These are phyloP conservation scores for Ballota nigra DNA, from an alignment of 257 asterid species.

Conservation along the genomic window DNA sequence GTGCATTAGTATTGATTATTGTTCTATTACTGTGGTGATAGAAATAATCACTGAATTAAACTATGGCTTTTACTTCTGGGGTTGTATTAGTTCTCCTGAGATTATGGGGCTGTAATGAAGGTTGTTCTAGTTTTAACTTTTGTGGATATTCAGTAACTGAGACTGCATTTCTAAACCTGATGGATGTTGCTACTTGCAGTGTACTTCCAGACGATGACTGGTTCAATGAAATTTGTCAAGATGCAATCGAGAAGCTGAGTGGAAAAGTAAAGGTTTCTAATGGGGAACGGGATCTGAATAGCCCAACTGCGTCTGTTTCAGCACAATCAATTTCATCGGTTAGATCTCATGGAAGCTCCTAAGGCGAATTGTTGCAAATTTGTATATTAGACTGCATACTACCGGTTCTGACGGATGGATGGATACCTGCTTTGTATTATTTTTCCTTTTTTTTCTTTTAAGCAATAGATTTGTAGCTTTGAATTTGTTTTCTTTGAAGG, in stretches of 20 bases:
- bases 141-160: neutral
- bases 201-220: conserved; percentile 93
- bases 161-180: conserved; percentile 5
- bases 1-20: neutral
- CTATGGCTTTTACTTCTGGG: neutral
- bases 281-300: conserved; percentile 85
- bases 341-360: conserved; percentile 92
- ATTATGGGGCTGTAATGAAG: neutral
- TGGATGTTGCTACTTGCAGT: conserved; percentile 40
- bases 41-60: neutral
- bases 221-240: conserved; percentile 85
- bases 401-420: conserved; percentile 24
- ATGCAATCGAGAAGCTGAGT: conserved; percentile 83
- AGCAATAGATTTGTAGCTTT: conserved; percentile 33
- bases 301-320: conserved; percentile 98
- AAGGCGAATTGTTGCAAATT: conserved; percentile 29
- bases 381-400: conserved; percentile 38
- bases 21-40: neutral
- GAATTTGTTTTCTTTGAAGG: conserved; percentile 29
- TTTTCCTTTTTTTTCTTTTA: conserved; percentile 1
- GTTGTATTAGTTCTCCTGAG: neutral
- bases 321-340: conserved; percentile 92
- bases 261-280: conserved; percentile 76
- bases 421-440: conserved; percentile 18
- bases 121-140: neutral